Base-by-base conservation (phyloP, 2,329 filamentous ascomycete species). In the Keithomyces neogunnii region DNA sequence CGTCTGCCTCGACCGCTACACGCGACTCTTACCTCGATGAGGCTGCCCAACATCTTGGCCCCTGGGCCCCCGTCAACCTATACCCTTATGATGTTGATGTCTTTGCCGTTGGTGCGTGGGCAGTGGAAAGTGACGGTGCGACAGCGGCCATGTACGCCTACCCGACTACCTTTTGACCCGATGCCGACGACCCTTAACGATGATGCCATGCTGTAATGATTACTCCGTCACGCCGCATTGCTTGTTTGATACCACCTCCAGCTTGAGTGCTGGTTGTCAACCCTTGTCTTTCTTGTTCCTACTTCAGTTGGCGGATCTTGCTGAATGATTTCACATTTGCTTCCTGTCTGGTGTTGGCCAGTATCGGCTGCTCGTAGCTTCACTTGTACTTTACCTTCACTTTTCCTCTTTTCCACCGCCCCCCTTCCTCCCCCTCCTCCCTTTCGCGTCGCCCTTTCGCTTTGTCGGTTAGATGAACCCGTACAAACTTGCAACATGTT, bases 81-180 rank as follows among this genome's bases (percentile, higher is more conserved):
- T 19, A 31, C 28, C 30, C 19, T n/a, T 48, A 32, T n/a, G 46
- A 48, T 9, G 11, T 6, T 7, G 46, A 48, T 29, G 19, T 48
- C 13, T 38, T 39, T 40, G 46, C 46, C 8, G 33, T 48, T 38
- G 46, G 46, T 40, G 46, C 46, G 9, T 48, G 46, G 46, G 46
- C 39, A 42, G 28, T 42, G 39, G 39, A 42, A 42, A 19, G n/a
- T 4, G 39, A 42, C 2, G n/a, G 26, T 38, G n/a, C 28, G 33
- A 7, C 9, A 40, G n/a, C 31, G 9, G 6, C 35, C 6, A 40
- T 10, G 35, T 48, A 40, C 33, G 11, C 40, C 38, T 48, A 48
- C 26, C 35, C 46, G 7, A 32, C 33, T 10, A 48, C 46, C 3
- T 31, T 48, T 31, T 11, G 19, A 38, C 9, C 5, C n/a, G 3